Percentiles rank a stretch among this genome's conserved stretches.
Conservation (phyloP, 805 yeast genomes). For the Metschnikowia peoriensis region DNA sequence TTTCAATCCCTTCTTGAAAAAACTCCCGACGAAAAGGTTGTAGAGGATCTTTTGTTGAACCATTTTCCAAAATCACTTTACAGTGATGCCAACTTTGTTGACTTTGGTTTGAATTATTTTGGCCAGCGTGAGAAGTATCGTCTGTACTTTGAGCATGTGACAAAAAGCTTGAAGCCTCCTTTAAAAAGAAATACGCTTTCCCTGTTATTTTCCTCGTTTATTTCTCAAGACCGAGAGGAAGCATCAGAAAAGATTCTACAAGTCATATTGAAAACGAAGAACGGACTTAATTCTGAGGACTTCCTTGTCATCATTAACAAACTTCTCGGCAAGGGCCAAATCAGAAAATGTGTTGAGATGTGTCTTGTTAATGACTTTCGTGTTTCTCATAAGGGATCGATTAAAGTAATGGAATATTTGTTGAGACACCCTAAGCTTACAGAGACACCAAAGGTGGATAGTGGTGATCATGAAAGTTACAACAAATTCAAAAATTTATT, state of each 20-base stretch:
- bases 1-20: neutral
- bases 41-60: neutral
- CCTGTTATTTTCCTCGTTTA: conserved; percentile 30
- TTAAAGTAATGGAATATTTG: conserved; percentile 21
- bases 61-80: conserved; percentile 7
- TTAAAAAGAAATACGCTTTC: conserved; percentile 33
- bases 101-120: conserved; percentile 17
- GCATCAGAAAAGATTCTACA: conserved; percentile 31
- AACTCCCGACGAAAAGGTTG: neutral
- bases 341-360: conserved; percentile 27
- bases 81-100: conserved; percentile 12
- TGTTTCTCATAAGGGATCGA: conserved; percentile 26
- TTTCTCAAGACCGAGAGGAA: conserved; percentile 24
- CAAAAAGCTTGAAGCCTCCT: conserved; percentile 27
- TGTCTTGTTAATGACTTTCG: conserved; percentile 17
- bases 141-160: conserved; percentile 15
- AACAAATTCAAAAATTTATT: neutral
- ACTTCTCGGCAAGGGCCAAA: conserved; percentile 25
- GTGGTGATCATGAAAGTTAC: neutral
- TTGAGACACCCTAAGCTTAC: neutral
- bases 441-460: neutral
- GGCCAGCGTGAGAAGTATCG: conserved; percentile 20
- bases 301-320: conserved; percentile 26
- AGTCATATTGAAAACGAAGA: conserved; percentile 27
- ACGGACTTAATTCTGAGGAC: conserved; percentile 27